Evolutionary conservation across 2,329 filamentous ascomycete genomes (phyloP), one percentile per base, ranked within the genome.

Genomic region (Sporothrix inflata): DNA sequence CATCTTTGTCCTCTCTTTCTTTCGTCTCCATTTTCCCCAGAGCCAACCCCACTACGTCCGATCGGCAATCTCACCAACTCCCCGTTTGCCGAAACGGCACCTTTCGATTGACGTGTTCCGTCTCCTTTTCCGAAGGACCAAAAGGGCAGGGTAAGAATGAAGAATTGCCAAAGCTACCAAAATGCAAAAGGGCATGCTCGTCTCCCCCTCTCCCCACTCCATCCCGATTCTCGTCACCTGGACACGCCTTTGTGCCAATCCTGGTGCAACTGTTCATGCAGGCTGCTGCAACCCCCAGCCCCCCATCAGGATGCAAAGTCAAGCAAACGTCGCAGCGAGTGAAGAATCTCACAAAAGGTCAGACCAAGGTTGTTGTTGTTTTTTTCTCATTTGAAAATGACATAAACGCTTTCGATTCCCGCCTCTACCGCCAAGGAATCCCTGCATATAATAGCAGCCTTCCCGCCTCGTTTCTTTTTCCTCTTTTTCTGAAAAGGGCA

Each of bases 81-180:
- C 24, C 16, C 19, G 34, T 38, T 38, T 60, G 55, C 55, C 55
- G 55, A 60, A 60, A 60, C 55, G 30, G 55, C 55, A 60, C 55
- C 55, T 60, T 60, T 60, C 27, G 8, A 16, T 19, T 19, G 14
- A n/a, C 14, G 14, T 30, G 14, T n/a, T 60, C 53, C 53, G 53
- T 60, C 27, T 38, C 27, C 27, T 30, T 34, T 60, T 9, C 55
- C 27, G 30, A 38, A 38, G 51, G 51, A 34, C 30, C 6, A 53
- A 19, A 19, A 47, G 14, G 7, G 19, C 24, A 34, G 3, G 30
- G 30, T 34, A 34, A 34, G 3, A 34, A 6, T 3, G 3, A 34
- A 34, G 16, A 16, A 19, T 47, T 27, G 21, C 12, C 14, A 8
- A 53, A 12, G 27, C 11, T 24, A n/a, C 9, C 12, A 24, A 14